Evolutionary conservation across 83 land plant genomes (phyloP), one percentile per base, ranked within the genome.

Genomic region (Picea abies): DNA sequence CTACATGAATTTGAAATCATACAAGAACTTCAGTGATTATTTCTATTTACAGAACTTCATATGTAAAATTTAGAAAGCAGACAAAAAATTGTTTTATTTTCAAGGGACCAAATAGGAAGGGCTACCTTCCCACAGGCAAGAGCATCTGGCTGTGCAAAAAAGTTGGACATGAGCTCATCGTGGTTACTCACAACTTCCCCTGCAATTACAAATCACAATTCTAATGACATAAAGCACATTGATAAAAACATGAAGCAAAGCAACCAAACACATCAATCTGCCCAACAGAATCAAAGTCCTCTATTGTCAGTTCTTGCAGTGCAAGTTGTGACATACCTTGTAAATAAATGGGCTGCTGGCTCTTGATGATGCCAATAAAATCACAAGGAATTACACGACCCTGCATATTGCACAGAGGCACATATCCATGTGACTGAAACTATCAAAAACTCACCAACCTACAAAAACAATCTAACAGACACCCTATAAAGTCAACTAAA

Each of bases 81-180:
- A 49, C 5, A 66, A 26, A 78, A 26, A 78, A 23, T 20, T 15
- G 11, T 5, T 41, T 67, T 26, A 68, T 69, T 49, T 84, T 41
- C 26, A 79, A 66, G 62, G 32, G 19, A 10, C n/a, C 26, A 58
- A 41, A 60, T 68, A 25, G 47, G 25, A 20, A 56, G 80, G 67
- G 63, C 5, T 75, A 97, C 99, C 96, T 96, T 98, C 70, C 99
- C 99, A 85, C 89, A 96, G 41, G 99, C 99, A 41, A 98, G 93
- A 25, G 99, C 99, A 92, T 98, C 99, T 49, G 99, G 96, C 82
- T 98, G 99, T n/a, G 99, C 99, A 86, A 98, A 98, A 79, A 98
- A 98, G 83, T 98, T 98, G 39, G 98, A 96, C 99, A 98, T 98
- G 63, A 98, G 98, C 82, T 98, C 99, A 90, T 98, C 99, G 85